Evolutionary conservation across 2,329 filamentous ascomycete genomes (phyloP), one percentile per base, ranked within the genome.

Genomic region (Lomentospora prolificans): DNA sequence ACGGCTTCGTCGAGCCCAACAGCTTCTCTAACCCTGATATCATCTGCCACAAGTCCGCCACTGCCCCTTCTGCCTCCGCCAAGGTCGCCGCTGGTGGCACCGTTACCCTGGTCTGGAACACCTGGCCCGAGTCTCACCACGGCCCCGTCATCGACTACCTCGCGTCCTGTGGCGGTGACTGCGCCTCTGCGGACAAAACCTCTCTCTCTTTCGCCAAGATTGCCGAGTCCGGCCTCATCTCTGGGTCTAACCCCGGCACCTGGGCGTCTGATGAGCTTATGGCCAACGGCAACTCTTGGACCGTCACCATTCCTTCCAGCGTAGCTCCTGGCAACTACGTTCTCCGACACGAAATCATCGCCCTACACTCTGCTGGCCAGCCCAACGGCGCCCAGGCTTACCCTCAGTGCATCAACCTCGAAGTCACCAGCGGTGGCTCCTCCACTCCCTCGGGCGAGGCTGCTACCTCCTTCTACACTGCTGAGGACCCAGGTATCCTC

Each of bases 191-290:
- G 56, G 75, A 79, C 66, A 79, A 81, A 67, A 69, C 66, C 2
- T 63, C 69, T 4, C 73, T 85, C 28, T 67, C 78, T 60, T 86
- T 78, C 67, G 80, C 84, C 75, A 87, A 87, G 75, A 84, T 86
- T 57, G 75, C 77, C 39, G 75, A 75, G 56, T 71, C 66, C 30
- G 84, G 82, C 57, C 73, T 81, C 60, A 12, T 33, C 30, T 33
- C 30, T 6, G 69, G 77, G 58, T 64, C 70, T 58, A 71, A 68
- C 50, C 70, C 64, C 53, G 54, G 65, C 17, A 58, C 57, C 7
- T 74, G 71, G 71, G 66, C 65, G 1, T 59, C 69, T 3, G 65
- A 66, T 57, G 64, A 75, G 1, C 66, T 81, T 57, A 74, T 78
- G 60, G 61, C 67, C 46, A 65, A 67, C 71, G 58, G 60, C 25